Base-by-base conservation (phyloP, 106 monocot species). In the Apostasia ramifera region DNA sequence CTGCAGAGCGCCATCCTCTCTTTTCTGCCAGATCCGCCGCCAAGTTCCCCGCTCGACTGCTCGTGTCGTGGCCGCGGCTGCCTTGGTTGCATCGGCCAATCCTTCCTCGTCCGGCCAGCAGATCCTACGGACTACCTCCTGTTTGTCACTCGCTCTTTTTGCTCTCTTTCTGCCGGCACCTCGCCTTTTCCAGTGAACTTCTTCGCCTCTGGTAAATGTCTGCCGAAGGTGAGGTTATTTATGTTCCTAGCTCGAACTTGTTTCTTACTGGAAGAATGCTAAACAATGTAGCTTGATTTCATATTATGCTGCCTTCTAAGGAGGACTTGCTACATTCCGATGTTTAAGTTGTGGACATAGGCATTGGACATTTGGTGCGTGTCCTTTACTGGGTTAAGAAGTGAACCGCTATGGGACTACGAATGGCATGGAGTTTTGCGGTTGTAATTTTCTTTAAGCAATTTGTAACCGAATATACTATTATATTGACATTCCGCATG, bases 1-100 rank as follows among this genome's bases (percentile, higher is more conserved):
- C 70, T 80, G 47, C 48, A 69, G 48, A 6, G 41, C 47, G 13
- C 74, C 55, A 70, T 80, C 8, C 69, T 80, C 49, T 80, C 80
- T 13, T 64, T 80, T 53, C 74, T 74, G n/a, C 74, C 80, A 5
- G 60, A 44, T n/a, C 57, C 74, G 2, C 63, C 68, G 40, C 44
- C 66, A 2, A 40, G 37, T 10, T 56, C 47, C 11, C 40, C 55
- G 12, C 55, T 55, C 57, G 44, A 66, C 3, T 57, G 66, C 55
- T 44, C 66, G 41, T 74, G 74, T 66, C 53, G 66, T 48, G 47
- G 54, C 2, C 51, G 61, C 9, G 47, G 73, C 8, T 79, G 79
- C 68, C 54, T 79, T 53, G 53, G 59, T 7, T 79, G 79, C 74
- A n/a, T 73, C 52, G 67, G 79, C 47, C 52, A 52, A 5, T 64